A percentile compares a stretch with the other conserved stretches of the same genome.
Evolutionary conservation across 306 rosid genomes (phyloP).

Genomic region (Cyclanthera cordifolia): DNA sequence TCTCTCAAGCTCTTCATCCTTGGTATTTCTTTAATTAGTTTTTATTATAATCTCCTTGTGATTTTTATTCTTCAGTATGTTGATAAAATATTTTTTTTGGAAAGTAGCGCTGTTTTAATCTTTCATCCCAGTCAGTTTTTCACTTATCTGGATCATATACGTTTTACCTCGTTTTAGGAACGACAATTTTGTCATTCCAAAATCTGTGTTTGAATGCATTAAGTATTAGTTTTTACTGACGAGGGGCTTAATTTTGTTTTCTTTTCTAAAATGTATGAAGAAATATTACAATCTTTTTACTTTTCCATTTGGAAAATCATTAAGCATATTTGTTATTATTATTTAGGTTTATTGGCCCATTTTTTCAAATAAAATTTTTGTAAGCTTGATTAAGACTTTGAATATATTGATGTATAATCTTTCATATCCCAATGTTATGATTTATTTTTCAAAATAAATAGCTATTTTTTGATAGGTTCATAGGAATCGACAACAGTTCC

Average conservation of each 20-base stretch:
- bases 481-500: no score
- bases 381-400: not conserved
- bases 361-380: not conserved
- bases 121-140: not conserved
- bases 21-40: conserved; percentile 33
- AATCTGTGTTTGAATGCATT: not conserved
- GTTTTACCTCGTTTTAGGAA: not conserved
- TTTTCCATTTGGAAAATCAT: not conserved
- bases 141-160: not conserved
- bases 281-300: not conserved
- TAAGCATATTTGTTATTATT: not conserved
- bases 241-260: not conserved
- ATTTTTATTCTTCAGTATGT: conserved; percentile 2
- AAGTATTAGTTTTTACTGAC: not conserved
- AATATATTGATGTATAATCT: not conserved
- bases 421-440: not conserved
- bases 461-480: no score
- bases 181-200: not conserved
- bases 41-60: conserved; percentile 2
- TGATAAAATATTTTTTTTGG: not conserved
- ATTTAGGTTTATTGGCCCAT: not conserved
- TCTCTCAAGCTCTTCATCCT: conserved; percentile 33
- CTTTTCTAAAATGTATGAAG: not conserved
- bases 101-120: not conserved
- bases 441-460: not conserved